A percentile compares a stretch with the other conserved stretches of the same genome.
phyloP scores from a whole-genome alignment of 2,329 filamentous ascomycete genomes.

The Colletotrichum liriopes region DNA sequence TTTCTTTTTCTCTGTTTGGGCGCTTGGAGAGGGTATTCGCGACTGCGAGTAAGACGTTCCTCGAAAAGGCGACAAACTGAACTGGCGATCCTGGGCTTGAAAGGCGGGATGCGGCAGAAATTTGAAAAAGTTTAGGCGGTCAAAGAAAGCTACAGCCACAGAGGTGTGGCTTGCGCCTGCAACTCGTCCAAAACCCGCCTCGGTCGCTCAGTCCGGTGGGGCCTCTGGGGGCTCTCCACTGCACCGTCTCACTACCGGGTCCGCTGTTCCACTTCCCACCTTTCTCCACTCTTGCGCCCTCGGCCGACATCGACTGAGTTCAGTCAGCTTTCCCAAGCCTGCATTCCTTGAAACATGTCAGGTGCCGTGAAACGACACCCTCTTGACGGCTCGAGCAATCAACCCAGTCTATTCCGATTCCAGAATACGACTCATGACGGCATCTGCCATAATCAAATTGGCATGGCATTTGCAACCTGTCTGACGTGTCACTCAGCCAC shows the following conservation, averaged over 20 bases:
- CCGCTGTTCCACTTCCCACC: slow-evolving; percentile 10
- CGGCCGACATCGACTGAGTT: slow-evolving; percentile 22
- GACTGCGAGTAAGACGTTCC: neutral
- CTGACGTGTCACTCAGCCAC: neutral
- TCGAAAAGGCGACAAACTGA: slow-evolving; percentile 10
- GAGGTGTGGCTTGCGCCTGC: slow-evolving; percentile 12
- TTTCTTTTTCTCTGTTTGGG: neutral
- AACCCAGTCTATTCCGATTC: neutral
- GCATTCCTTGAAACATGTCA: slow-evolving; percentile 40
- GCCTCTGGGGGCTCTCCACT: neutral
- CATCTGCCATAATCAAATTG: slow-evolving; percentile 4
- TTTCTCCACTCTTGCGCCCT: slow-evolving; percentile 6
- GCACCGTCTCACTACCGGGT: slow-evolving; percentile 4
- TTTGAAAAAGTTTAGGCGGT: slow-evolving; percentile 46
- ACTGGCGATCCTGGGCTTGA: slow-evolving; percentile 13
- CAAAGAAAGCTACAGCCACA: slow-evolving; percentile 34
- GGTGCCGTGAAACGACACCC: slow-evolving; percentile 31
- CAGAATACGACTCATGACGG: slow-evolving; percentile 14
- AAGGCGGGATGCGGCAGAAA: slow-evolving; percentile 44
- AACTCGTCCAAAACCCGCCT: neutral
- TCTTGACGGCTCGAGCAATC: slow-evolving; percentile 23
- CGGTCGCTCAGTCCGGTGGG: slow-evolving; percentile 21
- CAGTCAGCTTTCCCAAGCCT: slow-evolving; percentile 10
- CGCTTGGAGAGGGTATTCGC: neutral
- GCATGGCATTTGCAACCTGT: slow-evolving; percentile 2